Percentiles rank a stretch among this genome's conserved stretches.
Conservation (phyloP, 345 rosid species). For the Camelina sativa region DNA sequence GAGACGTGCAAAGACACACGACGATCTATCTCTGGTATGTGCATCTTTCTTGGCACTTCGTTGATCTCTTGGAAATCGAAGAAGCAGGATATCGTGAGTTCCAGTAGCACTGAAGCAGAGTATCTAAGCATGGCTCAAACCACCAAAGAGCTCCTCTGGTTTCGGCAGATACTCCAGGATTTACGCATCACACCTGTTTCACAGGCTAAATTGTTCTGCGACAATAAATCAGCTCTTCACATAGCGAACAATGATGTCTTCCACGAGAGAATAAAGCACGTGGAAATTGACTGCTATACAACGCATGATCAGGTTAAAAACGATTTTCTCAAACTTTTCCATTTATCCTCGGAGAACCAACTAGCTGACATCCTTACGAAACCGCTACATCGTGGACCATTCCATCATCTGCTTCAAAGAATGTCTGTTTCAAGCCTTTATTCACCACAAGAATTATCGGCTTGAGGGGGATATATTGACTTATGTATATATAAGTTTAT, state of each 20-base stretch:
- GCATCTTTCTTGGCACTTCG: not conserved
- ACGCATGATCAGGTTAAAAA: not conserved
- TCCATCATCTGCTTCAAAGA: not conserved
- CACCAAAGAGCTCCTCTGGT: not conserved
- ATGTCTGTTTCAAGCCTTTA: not conserved
- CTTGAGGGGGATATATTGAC: not conserved
- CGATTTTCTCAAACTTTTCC: not conserved
- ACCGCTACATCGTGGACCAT: not conserved
- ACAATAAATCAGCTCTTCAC: not conserved
- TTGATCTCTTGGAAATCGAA: not conserved
- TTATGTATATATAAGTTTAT: too few species aligned
- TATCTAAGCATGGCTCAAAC: not conserved
- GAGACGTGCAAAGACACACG: fast-evolving
- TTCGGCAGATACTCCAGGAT: not conserved
- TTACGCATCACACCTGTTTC: not conserved
- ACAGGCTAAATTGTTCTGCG: not conserved
- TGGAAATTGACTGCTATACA: not conserved
- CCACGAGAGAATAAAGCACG: not conserved
- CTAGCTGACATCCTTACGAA: not conserved
- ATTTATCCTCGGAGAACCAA: not conserved
- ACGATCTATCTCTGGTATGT: not conserved
- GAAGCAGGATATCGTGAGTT: not conserved
- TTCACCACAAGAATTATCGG: not conserved
- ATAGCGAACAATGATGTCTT: not conserved
- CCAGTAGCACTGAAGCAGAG: not conserved